Percentiles rank a stretch among this genome's conserved stretches.
phyloP scores from a whole-genome alignment of 257 asterid genomes.

The Solanum virginianum region DNA sequence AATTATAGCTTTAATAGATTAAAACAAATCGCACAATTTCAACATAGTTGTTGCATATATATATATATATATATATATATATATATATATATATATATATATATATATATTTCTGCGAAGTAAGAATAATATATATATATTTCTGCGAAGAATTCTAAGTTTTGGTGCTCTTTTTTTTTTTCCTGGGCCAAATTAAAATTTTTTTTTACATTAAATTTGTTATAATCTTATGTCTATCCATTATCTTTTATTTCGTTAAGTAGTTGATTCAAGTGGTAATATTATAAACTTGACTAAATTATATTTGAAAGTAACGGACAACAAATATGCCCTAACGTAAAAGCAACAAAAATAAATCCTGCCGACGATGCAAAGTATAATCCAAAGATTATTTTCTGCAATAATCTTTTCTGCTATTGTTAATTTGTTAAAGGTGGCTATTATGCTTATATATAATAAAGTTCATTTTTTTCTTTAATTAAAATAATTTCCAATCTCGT shows the following conservation, averaged over 20 bases:
- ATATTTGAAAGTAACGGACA: not conserved
- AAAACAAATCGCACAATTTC: not conserved
- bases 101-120: too few relatives aligned
- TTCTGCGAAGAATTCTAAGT: not conserved
- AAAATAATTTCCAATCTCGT: too few relatives aligned
- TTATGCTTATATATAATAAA: too few relatives aligned
- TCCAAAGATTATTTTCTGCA: not conserved
- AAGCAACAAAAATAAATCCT: not conserved
- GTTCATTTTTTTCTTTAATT: too few relatives aligned
- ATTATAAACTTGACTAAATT: not conserved
- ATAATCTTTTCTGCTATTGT: too few relatives aligned
- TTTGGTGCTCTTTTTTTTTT: too few relatives aligned
- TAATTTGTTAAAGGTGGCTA: too few relatives aligned
- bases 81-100: too few relatives aligned
- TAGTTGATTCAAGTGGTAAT: not conserved
- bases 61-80: too few relatives aligned
- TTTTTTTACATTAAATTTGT: not conserved
- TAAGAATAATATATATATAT: not conserved
- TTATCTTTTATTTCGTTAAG: not conserved
- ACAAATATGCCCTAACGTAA: not conserved
- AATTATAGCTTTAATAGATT: not conserved
- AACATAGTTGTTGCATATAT: not conserved
- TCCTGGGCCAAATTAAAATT: not conserved
- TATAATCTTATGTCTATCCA: not conserved
- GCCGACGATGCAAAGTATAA: not conserved